Base-by-base conservation (phyloP, 108 stramenopile genomes). In the Cyclotella sp. region DNA sequence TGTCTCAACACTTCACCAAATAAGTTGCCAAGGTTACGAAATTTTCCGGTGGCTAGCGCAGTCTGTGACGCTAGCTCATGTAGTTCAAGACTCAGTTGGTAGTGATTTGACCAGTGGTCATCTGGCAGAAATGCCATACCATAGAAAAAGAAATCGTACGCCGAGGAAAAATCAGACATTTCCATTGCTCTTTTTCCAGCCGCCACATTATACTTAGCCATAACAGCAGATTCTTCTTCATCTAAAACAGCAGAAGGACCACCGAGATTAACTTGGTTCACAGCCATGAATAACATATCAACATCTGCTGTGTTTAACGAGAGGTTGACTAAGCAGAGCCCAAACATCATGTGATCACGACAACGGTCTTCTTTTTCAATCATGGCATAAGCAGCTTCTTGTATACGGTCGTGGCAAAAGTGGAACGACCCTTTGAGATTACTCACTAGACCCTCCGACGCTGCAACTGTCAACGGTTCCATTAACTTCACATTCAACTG, bases 151-250 rank as follows among this genome's bases (percentile, higher is more conserved):
- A 66, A 80, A 11, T 28, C 15, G 28, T 34, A 63, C 4, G 78
- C 78, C 29, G 78, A 34, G 15, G 24, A 1, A 40, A 53, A 81
- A 52, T 69, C 67, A 14, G 79, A 75, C 57, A 64, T 63, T n/a
- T 43, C 42, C 40, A 81, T 68, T 18, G 80, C 68, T 29, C 52
- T 81, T n/a, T 81, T 67, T 9, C 80, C 80, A n/a, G 80, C 80
- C 16, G 21, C 19, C 12, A 76, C 24, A 66, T 73, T 73, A n/a
- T 76, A 44, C 6, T 66, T 28, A 15, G 75, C 75, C 0, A 76
- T 41, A 12, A 10, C 0, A 9, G 18, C 15, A 45, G 12, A 18
- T 3, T 72, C 21, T 14, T 40, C 41, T 6, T 44, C 1, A 6
- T 45, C 30, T 12, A 22, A 12, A 40, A 78, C 24, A 13, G 72